These are phyloP conservation scores for Crithidia bombi DNA, from an alignment of 208 protist genomes.

Conservation along the genomic window DNA sequence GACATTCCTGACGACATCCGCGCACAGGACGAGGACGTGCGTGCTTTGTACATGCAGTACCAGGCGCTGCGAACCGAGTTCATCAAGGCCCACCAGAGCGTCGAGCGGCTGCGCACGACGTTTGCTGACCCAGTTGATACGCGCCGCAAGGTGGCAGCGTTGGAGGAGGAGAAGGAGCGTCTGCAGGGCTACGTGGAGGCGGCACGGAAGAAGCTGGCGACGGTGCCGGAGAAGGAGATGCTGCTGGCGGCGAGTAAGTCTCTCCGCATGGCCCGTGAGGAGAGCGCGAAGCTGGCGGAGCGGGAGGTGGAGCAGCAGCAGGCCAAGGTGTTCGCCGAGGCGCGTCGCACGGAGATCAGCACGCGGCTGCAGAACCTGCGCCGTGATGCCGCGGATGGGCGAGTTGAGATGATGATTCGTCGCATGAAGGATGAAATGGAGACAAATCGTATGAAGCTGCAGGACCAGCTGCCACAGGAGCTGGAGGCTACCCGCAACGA, in stretches of 20 bases:
- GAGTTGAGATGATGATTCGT: conserved; percentile 84
- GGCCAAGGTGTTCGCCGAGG: conserved; percentile 70
- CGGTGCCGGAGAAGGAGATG: conserved; percentile 77
- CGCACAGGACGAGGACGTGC: conserved; percentile 89
- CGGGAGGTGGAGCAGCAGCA: conserved; percentile 84
- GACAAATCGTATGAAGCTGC: conserved; percentile 84
- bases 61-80: conserved; percentile 80
- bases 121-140: conserved; percentile 82
- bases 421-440: conserved; percentile 90
- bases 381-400: conserved; percentile 79
- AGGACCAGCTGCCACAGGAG: conserved; percentile 89
- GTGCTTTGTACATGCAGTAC: conserved; percentile 84
- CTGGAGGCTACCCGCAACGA: conserved; percentile 72
- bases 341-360: conserved; percentile 73
- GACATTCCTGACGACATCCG: conserved; percentile 88
- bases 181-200: conserved; percentile 75
- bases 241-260: conserved; percentile 73
- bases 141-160: conserved; percentile 62
- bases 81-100: conserved; percentile 80
- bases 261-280: conserved; percentile 76
- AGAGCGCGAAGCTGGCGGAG: conserved; percentile 72
- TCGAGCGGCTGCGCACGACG: conserved; percentile 73
- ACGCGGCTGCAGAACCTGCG: conserved; percentile 85
- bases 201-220: conserved; percentile 75
- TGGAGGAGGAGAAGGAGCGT: conserved; percentile 82